Conservation (phyloP, 1,139 yeast genomes). For the Pichia sp. region DNA sequence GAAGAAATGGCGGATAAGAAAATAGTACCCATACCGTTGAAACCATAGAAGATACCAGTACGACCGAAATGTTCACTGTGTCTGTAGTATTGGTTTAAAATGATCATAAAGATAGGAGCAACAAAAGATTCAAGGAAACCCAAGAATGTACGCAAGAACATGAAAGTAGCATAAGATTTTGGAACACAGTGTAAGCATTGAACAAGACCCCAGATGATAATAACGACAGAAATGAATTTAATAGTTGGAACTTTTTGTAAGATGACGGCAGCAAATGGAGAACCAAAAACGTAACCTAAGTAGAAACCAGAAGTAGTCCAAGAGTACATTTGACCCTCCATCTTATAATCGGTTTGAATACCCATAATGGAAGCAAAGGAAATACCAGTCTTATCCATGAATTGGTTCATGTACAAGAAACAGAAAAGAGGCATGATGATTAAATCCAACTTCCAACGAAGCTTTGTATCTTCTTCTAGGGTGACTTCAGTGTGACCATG, state of each 20-base stretch:
- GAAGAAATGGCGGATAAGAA: slow-evolving; percentile 48
- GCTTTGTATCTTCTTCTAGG: slow-evolving; percentile 23
- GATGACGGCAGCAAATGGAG: slow-evolving; percentile 42
- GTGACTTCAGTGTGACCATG: slow-evolving; percentile 30
- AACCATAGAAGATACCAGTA: slow-evolving; percentile 48
- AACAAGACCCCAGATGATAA: slow-evolving; percentile 46
- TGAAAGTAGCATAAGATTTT: slow-evolving; percentile 37
- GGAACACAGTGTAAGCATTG: slow-evolving; percentile 42
- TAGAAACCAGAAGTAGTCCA: slow-evolving; percentile 59
- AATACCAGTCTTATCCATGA: slow-evolving; percentile 60
- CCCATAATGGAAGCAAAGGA: slow-evolving; percentile 63
- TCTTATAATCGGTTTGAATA: slow-evolving; percentile 43
- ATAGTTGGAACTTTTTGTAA: slow-evolving; percentile 44
- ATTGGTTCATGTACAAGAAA: slow-evolving; percentile 52
- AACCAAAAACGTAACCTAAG: slow-evolving; percentile 52
- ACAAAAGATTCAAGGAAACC: slow-evolving; percentile 47
- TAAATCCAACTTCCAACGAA: slow-evolving; percentile 50
- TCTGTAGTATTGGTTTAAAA: slow-evolving; percentile 53
- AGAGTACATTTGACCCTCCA: slow-evolving; percentile 51
- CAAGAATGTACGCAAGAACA: slow-evolving; percentile 42
- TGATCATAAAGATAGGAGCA: slow-evolving; percentile 49
- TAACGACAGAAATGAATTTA: slow-evolving; percentile 36
- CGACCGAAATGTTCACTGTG: slow-evolving; percentile 48
- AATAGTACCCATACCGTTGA: slow-evolving; percentile 48
- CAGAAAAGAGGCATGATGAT: slow-evolving; percentile 54